These are phyloP conservation scores for Nymphaea thermarum DNA, from an alignment of 164 flowering plant species.

Conservation along the genomic window DNA sequence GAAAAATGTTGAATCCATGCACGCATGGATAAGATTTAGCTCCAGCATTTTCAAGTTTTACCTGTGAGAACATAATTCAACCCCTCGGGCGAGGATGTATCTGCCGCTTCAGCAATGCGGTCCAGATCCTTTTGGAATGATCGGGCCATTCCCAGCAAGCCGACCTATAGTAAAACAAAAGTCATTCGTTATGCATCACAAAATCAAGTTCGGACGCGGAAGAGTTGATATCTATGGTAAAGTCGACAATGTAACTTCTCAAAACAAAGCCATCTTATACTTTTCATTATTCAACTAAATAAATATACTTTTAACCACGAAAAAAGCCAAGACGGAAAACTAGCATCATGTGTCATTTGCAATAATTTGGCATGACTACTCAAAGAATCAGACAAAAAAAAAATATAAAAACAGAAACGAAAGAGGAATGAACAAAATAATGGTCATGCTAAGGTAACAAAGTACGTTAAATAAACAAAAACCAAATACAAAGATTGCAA, in stretches of 20 bases:
- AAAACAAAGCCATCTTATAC: neutral
- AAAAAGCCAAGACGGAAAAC: too few relatives aligned
- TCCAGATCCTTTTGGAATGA: slow-evolving; percentile 83
- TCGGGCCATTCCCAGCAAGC: slow-evolving; percentile 81
- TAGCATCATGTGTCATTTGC: neutral
- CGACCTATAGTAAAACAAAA: slow-evolving; percentile 45
- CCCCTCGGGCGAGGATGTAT: slow-evolving; percentile 75
- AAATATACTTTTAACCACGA: too few relatives aligned
- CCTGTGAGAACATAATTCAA: slow-evolving; percentile 78
- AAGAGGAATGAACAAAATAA: neutral
- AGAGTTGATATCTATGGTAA: neutral
- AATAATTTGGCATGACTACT: neutral
- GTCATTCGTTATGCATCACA: neutral
- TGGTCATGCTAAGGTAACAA: neutral
- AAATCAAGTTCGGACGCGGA: neutral
- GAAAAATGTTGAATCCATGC: too few relatives aligned
- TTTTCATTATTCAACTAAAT: too few relatives aligned
- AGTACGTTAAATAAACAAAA: too few relatives aligned
- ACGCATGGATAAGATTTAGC: too few relatives aligned
- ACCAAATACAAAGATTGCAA: neutral
- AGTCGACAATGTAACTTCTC: neutral
- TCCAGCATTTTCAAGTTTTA: slow-evolving; percentile 5
- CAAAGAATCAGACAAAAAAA: too few relatives aligned
- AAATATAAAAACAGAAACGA: neutral
- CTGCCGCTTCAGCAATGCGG: slow-evolving; percentile 78